Evolutionary conservation across 2,329 filamentous ascomycete species (phyloP).

Genomic region (Neonectria faginata): DNA sequence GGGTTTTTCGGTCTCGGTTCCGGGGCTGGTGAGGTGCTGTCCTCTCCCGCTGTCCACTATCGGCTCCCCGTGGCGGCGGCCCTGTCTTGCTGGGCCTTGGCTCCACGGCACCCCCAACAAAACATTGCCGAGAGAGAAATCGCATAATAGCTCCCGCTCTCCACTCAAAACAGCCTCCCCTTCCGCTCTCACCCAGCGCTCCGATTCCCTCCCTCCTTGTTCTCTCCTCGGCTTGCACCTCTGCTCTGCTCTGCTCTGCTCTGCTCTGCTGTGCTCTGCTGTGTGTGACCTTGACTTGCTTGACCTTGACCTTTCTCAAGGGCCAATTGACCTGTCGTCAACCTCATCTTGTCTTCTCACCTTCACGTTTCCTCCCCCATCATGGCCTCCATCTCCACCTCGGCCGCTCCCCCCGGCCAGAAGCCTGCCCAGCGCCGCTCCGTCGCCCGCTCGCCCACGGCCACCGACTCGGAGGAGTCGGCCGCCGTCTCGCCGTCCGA

Average conservation of each 20-base stretch:
- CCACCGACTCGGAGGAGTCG: conserved; percentile 66
- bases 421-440: conserved; percentile 62
- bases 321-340: conserved; percentile 40
- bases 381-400: conserved; percentile 62
- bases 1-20: not conserved
- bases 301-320: not conserved
- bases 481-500: conserved; percentile 69
- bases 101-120: conserved; percentile 46
- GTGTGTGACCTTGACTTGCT: not conserved
- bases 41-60: conserved; percentile 21
- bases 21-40: not conserved
- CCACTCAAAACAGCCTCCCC: conserved; percentile 16
- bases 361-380: conserved; percentile 20
- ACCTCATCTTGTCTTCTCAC: conserved; percentile 14
- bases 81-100: conserved; percentile 9
- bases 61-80: conserved; percentile 28
- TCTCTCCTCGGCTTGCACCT: conserved; percentile 26
- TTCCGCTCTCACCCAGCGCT: conserved; percentile 9
- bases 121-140: conserved; percentile 41
- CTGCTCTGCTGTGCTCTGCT: no score
- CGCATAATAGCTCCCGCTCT: conserved; percentile 35
- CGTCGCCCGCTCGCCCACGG: conserved; percentile 58
- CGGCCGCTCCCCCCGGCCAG: conserved; percentile 53
- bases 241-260: conserved; percentile 7
- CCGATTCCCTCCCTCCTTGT: conserved; percentile 18